Conservation (phyloP, 371 early-diverging fungal species). For the Batrachochytrium dendrobatidis region DNA sequence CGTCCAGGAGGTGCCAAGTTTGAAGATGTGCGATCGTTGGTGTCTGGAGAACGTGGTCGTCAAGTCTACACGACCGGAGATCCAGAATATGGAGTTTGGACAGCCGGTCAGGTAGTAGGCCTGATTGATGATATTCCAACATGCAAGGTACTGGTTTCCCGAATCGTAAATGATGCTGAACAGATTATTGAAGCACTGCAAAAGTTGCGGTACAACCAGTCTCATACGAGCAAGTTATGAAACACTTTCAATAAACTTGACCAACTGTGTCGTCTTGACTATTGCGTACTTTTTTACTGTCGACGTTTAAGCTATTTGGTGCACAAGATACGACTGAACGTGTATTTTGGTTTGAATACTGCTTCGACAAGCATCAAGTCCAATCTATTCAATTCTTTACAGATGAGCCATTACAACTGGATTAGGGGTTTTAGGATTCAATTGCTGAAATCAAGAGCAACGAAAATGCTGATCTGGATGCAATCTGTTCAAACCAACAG, state of each 20-base stretch:
- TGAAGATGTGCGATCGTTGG: constrained; percentile 59
- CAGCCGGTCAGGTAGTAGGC: constrained; percentile 67
- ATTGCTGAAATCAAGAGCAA: too few relatives aligned
- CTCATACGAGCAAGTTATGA: constrained; percentile 17
- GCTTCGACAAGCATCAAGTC: too few relatives aligned
- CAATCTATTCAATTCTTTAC: too few relatives aligned
- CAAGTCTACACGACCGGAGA: constrained; percentile 64
- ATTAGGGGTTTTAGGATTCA: too few relatives aligned
- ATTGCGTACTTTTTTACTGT: constrained; percentile 5
- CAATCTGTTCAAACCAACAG: too few relatives aligned
- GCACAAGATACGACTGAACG: too few relatives aligned
- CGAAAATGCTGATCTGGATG: too few relatives aligned
- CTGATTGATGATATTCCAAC: constrained; percentile 69
- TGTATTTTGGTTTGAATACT: too few relatives aligned
- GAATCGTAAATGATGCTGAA: constrained; percentile 45
- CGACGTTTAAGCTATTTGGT: too few relatives aligned
- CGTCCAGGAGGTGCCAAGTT: constrained; percentile 54
- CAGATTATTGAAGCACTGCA: constrained; percentile 14
- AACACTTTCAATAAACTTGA: background rate
- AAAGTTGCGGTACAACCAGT: constrained; percentile 16
- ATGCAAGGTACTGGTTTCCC: constrained; percentile 51
- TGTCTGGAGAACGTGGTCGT: constrained; percentile 62
- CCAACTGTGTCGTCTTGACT: background rate
- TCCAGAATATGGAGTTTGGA: constrained; percentile 67
- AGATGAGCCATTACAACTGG: too few relatives aligned